These are phyloP conservation scores for Bruguiera sexangula DNA, from an alignment of 345 rosid genomes.

Conservation along the genomic window DNA sequence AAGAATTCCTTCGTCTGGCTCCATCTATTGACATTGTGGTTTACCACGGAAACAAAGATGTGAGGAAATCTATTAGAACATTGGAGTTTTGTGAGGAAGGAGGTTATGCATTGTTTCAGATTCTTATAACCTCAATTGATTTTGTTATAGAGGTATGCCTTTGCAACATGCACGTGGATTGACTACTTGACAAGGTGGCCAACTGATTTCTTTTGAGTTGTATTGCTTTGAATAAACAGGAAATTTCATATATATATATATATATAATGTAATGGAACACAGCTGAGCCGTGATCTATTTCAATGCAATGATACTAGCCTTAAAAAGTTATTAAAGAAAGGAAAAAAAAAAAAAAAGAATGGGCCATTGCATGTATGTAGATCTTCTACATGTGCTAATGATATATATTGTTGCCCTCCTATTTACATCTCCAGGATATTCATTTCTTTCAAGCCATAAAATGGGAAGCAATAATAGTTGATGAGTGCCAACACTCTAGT, in stretches of 20 bases:
- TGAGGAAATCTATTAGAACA: constrained; percentile 36
- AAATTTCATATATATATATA: background rate
- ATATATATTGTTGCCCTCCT: background rate
- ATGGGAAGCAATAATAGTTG: constrained; percentile 55
- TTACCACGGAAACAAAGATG: constrained; percentile 39
- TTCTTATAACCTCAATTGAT: constrained; percentile 45
- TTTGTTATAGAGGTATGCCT: constrained; percentile 43
- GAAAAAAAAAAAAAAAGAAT: too few relatives aligned
- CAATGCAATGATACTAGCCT: too few relatives aligned
- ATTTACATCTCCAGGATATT: constrained; percentile 44
- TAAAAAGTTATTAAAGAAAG: too few relatives aligned
- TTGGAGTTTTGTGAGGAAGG: constrained; percentile 42
- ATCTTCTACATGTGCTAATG: background rate
- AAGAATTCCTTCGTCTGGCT: constrained; percentile 35
- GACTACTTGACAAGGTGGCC: background rate
- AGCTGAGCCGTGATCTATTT: too few relatives aligned
- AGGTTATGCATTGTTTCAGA: constrained; percentile 44
- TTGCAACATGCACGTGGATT: constrained; percentile 1
- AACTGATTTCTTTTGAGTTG: background rate
- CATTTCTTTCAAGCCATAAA: constrained; percentile 25
- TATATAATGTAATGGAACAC: too few relatives aligned
- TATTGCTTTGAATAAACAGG: too few relatives aligned
- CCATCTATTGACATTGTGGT: constrained; percentile 40
- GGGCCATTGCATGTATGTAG: background rate
- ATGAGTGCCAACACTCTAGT: constrained; percentile 39